Conservation (phyloP, 805 yeast genomes). For the Lachancea sp. region DNA sequence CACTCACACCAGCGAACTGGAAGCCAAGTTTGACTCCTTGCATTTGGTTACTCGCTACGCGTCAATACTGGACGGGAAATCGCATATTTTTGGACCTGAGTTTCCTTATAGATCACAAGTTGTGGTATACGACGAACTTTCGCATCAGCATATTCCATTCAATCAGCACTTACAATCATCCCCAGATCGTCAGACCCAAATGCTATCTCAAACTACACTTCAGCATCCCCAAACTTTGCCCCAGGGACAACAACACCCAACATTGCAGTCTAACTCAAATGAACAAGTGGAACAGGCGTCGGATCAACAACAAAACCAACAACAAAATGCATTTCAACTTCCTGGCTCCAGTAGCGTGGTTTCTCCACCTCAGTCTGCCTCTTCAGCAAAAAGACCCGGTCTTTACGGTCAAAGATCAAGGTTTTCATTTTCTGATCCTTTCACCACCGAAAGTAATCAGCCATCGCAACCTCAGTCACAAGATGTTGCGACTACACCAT, state of each 20-base stretch:
- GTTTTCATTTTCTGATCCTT: constrained; percentile 64
- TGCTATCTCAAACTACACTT: constrained; percentile 2
- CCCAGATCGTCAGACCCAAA: constrained; percentile 4
- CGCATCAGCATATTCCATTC: constrained; percentile 23
- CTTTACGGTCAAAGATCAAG: constrained; percentile 57
- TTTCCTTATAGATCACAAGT: constrained; percentile 36
- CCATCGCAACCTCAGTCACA: constrained; percentile 16
- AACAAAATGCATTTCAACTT: constrained; percentile 15
- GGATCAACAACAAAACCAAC: constrained; percentile 12
- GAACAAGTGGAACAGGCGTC: constrained; percentile 11
- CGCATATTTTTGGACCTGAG: constrained; percentile 44
- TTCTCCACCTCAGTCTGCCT: constrained; percentile 25
- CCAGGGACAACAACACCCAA: constrained; percentile 11
- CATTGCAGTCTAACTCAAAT: constrained; percentile 9
- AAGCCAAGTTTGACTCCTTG: constrained; percentile 43
- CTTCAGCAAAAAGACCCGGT: constrained; percentile 45
- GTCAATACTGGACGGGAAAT: constrained; percentile 35
- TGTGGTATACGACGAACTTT: constrained; percentile 36
- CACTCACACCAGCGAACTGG: constrained; percentile 13
- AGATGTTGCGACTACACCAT: constrained; percentile 10
- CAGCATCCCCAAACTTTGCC: constrained; percentile 6
- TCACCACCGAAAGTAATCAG: constrained; percentile 29
- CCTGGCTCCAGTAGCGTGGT: constrained; percentile 14
- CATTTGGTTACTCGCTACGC: constrained; percentile 41
- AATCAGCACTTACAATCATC: constrained; percentile 7